phyloP scores from a whole-genome alignment of 2,329 filamentous ascomycete genomes.

The Helicocarpus griseus region DNA sequence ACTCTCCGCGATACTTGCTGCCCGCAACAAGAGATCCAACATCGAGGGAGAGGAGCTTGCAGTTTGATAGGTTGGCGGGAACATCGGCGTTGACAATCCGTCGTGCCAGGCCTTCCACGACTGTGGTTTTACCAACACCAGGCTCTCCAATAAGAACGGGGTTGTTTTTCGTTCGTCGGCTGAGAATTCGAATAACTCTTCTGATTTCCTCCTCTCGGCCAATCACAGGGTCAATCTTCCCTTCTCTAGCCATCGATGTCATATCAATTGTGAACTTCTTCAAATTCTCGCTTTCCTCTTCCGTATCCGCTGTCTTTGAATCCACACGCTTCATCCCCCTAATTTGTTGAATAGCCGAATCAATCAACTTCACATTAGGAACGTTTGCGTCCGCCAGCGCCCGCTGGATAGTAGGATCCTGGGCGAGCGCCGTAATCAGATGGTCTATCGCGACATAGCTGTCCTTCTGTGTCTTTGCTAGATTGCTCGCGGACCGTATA shows the following conservation, averaged over 20 bases:
- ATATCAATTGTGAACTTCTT: conserved; percentile 99
- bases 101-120: conserved; percentile 90
- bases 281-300: conserved; percentile 87
- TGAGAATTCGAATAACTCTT: conserved; percentile 82
- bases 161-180: conserved; percentile 95
- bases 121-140: conserved; percentile 96
- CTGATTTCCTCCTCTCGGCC: conserved; percentile 93
- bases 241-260: conserved; percentile 91
- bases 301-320: conserved; percentile 86
- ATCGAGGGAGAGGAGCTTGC: conserved; percentile 88
- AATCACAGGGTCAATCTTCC: conserved; percentile 96
- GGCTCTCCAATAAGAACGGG: conserved; percentile 95
- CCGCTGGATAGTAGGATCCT: conserved; percentile 65
- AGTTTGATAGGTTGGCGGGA: conserved; percentile 86
- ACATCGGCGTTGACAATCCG: conserved; percentile 96
- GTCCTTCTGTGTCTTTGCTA: conserved; percentile 97
- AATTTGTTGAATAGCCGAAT: conserved; percentile 83
- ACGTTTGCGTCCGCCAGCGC: conserved; percentile 79
- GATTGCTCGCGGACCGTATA: conserved; percentile 71
- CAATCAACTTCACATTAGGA: conserved; percentile 80
- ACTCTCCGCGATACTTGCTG: conserved; percentile 97
- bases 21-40: conserved; percentile 91
- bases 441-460: conserved; percentile 92
- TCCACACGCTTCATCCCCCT: conserved; percentile 89
- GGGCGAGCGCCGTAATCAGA: conserved; percentile 72